These are phyloP conservation scores for Aspergillus floridensis DNA, from an alignment of 2,329 filamentous ascomycete genomes.

Conservation along the genomic window DNA sequence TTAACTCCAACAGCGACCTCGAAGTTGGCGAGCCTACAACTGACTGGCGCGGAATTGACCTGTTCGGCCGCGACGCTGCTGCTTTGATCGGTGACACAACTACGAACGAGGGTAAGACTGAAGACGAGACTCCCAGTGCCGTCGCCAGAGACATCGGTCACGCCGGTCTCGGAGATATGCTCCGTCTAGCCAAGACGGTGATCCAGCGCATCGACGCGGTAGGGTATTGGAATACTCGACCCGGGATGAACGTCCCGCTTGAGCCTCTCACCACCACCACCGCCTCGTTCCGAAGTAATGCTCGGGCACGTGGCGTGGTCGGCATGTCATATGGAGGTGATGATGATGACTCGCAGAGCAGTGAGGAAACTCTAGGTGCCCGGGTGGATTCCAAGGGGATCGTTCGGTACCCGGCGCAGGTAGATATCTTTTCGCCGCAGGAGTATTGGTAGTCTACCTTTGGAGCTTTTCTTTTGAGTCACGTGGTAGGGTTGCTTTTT, in stretches of 20 bases:
- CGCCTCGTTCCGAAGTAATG: background rate
- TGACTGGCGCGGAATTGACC: constrained; percentile 29
- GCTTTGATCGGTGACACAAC: constrained; percentile 10
- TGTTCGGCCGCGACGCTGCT: constrained; percentile 28
- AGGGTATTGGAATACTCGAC: constrained; percentile 21
- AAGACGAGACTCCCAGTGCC: constrained; percentile 3
- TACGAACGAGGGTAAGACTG: background rate
- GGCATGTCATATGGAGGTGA: background rate
- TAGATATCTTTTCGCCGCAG: background rate
- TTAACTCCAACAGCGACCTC: constrained; percentile 33
- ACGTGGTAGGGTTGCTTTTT: background rate
- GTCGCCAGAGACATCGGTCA: constrained; percentile 28
- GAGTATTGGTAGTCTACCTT: background rate
- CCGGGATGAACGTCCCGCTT: background rate
- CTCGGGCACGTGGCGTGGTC: background rate
- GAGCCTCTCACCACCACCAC: background rate
- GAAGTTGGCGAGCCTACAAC: constrained; percentile 35
- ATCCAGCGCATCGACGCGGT: constrained; percentile 37
- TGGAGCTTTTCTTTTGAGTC: background rate
- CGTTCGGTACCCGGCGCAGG: background rate
- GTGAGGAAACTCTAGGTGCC: background rate
- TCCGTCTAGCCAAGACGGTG: constrained; percentile 31
- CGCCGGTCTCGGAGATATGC: constrained; percentile 27
- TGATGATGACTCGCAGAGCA: background rate
- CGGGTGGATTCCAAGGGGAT: background rate